phyloP scores from a whole-genome alignment of 2,329 filamentous ascomycete genomes.

The Berkeleyomyces basicola region DNA sequence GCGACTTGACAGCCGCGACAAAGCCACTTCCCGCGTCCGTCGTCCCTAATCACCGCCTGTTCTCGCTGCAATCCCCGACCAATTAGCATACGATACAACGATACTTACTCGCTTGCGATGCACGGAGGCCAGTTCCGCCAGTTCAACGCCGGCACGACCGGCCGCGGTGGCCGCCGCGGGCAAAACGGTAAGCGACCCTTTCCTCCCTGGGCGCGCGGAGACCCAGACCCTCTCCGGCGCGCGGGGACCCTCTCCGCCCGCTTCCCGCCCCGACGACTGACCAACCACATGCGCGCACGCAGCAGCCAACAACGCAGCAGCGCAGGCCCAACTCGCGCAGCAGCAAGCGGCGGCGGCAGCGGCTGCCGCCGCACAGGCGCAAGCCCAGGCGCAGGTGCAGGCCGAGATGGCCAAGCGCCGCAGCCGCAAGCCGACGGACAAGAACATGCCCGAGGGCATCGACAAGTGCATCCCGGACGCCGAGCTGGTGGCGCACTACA shows the following conservation, averaged over 20 bases:
- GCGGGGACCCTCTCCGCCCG: too few species aligned
- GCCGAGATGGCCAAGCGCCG: conserved; percentile 60
- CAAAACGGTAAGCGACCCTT: conserved; percentile 8
- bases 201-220: background rate
- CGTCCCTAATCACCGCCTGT: background rate
- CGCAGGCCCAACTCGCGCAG: conserved; percentile 36
- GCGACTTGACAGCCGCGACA: background rate
- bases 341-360: conserved; percentile 30
- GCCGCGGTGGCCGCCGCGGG: conserved; percentile 4
- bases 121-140: conserved; percentile 13
- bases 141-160: conserved; percentile 9
- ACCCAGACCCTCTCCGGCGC: too few species aligned
- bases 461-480: conserved; percentile 62
- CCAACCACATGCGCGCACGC: background rate
- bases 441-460: conserved; percentile 79
- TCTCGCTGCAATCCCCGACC: background rate
- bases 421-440: conserved; percentile 83
- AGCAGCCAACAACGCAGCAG: conserved; percentile 22
- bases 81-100: background rate
- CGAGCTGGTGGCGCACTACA: conserved; percentile 69
- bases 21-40: background rate
- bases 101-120: conserved; percentile 1
- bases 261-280: background rate
- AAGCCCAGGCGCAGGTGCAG: conserved; percentile 33
- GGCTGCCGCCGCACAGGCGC: conserved; percentile 27